Evolutionary conservation across 495 filamentous ascomycete genomes (phyloP).

Genomic region (Podospora bellae-mahoneyi): DNA sequence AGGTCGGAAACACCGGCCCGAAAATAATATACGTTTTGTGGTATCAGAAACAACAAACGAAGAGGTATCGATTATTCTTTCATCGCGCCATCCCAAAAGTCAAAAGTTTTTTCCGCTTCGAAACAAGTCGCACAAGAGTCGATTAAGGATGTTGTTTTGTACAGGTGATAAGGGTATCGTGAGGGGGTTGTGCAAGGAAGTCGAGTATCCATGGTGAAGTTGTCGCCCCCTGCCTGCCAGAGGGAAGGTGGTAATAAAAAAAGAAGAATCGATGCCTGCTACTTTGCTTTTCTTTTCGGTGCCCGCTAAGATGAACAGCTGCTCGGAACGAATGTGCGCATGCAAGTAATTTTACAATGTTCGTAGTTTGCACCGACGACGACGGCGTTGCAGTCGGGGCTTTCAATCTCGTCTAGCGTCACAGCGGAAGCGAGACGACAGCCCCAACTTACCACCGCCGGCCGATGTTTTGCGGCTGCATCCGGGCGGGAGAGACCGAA

Average conservation of each 20-base stretch:
- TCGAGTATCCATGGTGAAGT: constrained; percentile 20
- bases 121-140: constrained; percentile 30
- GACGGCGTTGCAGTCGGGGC: constrained; percentile 26
- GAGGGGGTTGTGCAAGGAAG: constrained; percentile 17
- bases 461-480: constrained; percentile 57
- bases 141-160: constrained; percentile 34
- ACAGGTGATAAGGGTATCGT: constrained; percentile 30
- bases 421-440: constrained; percentile 33
- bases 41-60: constrained; percentile 25
- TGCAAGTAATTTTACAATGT: constrained; percentile 27
- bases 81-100: constrained; percentile 37
- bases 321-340: constrained; percentile 27
- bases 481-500: constrained; percentile 80
- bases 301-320: constrained; percentile 42
- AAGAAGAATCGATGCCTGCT: constrained; percentile 38
- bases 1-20: constrained; percentile 32
- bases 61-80: constrained; percentile 40
- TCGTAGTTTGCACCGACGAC: constrained; percentile 31
- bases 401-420: constrained; percentile 27
- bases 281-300: constrained; percentile 28
- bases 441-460: constrained; percentile 49
- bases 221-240: constrained; percentile 31
- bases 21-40: constrained; percentile 18
- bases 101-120: constrained; percentile 31
- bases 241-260: constrained; percentile 22